Conservation (phyloP, 306 rosid genomes). For the Boehmeria nivea region DNA sequence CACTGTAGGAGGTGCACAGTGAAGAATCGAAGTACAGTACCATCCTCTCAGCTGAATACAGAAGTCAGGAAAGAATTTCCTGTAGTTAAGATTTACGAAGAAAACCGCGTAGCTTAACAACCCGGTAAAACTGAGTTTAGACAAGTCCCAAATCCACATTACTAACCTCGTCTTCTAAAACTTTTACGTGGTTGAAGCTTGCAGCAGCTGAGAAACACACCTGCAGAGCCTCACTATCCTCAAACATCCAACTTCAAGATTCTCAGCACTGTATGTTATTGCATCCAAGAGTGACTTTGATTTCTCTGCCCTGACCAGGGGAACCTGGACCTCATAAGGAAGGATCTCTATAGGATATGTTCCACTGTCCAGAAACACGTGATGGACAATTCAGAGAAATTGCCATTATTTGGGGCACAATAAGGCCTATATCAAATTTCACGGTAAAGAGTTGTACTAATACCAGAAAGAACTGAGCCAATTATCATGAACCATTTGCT, state of each 20-base stretch:
- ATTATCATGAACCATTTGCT: too few relatives aligned
- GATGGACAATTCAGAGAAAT: conserved; percentile 18
- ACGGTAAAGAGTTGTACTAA: too few relatives aligned
- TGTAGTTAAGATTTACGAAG: neutral
- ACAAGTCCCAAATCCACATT: neutral
- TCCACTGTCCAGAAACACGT: conserved; percentile 57
- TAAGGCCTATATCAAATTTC: too few relatives aligned
- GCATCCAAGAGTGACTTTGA: conserved; percentile 33
- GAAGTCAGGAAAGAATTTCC: neutral
- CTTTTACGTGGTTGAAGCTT: conserved; percentile 21
- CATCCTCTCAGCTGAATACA: neutral
- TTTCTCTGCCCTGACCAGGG: conserved; percentile 18
- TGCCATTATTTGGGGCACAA: too few relatives aligned
- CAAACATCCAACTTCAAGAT: conserved; percentile 42
- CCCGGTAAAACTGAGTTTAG: too few relatives aligned
- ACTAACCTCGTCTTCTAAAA: neutral
- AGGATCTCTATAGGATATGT: conserved; percentile 64
- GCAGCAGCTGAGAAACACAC: conserved; percentile 46
- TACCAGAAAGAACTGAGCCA: too few relatives aligned
- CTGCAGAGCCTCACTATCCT: conserved; percentile 64
- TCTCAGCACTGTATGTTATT: conserved; percentile 42
- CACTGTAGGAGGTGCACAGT: too few relatives aligned
- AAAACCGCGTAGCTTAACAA: too few relatives aligned
- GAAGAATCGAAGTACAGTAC: too few relatives aligned
- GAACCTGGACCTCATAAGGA: conserved; percentile 46